Percentiles rank a stretch among this genome's conserved stretches.
Conservation (phyloP, 805 yeast species). For the Suhomyces sp. region DNA sequence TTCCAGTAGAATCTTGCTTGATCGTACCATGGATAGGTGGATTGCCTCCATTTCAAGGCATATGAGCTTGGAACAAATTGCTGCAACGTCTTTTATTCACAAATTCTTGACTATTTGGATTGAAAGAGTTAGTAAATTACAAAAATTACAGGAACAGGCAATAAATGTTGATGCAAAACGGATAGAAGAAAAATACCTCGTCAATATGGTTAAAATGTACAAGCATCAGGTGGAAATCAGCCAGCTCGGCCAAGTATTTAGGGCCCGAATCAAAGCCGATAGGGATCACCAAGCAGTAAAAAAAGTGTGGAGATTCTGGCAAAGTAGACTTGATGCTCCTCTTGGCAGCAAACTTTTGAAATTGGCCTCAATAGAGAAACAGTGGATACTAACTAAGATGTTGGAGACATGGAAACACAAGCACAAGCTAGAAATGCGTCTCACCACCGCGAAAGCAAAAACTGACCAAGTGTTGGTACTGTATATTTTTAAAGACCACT, state of each 20-base stretch:
- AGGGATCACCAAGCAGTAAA: not conserved
- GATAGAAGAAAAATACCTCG: not conserved
- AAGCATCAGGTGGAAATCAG: not conserved
- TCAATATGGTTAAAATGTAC: not conserved
- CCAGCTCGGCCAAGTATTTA: not conserved
- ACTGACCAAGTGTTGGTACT: constrained; percentile 7
- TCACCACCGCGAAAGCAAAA: constrained; percentile 2
- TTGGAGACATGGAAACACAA: constrained; percentile 16
- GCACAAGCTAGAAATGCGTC: not conserved
- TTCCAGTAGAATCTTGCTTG: not conserved
- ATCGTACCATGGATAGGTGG: not conserved
- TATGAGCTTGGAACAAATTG: not conserved
- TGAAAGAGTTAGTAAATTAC: not conserved
- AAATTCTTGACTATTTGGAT: not conserved
- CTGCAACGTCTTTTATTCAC: not conserved
- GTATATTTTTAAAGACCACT: constrained; percentile 12
- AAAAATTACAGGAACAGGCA: not conserved
- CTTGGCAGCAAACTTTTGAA: constrained; percentile 11
- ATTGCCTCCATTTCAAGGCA: not conserved
- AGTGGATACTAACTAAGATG: constrained; percentile 11
- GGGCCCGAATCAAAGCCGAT: not conserved
- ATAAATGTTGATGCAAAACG: not conserved
- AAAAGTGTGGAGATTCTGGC: constrained; percentile 9
- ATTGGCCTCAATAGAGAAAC: constrained; percentile 14
- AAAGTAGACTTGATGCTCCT: not conserved